phyloP scores from a whole-genome alignment of 192 early-diverging fungal species.

The Geranomyces michiganensis region DNA sequence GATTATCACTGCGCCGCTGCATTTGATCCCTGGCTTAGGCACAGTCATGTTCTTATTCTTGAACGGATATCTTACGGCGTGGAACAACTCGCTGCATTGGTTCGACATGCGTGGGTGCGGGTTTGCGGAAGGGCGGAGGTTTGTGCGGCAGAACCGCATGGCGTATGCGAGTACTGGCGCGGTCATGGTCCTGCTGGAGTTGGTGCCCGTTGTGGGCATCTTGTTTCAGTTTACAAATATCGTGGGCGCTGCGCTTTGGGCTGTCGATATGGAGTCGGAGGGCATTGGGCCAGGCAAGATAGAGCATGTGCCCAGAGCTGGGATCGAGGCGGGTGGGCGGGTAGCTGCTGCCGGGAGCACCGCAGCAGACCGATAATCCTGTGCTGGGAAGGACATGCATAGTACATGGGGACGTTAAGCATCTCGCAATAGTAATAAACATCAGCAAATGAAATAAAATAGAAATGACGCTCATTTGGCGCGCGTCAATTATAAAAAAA shows the following conservation, averaged over 20 bases:
- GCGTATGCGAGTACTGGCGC: constrained; percentile 30
- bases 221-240: constrained; percentile 74
- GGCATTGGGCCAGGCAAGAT: constrained; percentile 26
- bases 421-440: no score
- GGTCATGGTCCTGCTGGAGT: constrained; percentile 61
- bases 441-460: no score
- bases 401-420: no score
- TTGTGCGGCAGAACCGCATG: constrained; percentile 17
- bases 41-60: constrained; percentile 45
- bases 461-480: no score
- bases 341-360: no score
- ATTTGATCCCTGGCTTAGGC: constrained; percentile 60
- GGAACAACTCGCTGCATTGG: constrained; percentile 31
- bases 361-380: no score
- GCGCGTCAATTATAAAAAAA: no score
- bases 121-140: constrained; percentile 15
- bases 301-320: no score
- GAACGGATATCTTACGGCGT: constrained; percentile 33
- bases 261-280: constrained; percentile 61
- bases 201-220: constrained; percentile 61
- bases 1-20: constrained; percentile 59
- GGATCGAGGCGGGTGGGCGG: no score
- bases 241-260: constrained; percentile 67
- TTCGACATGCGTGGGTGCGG: constrained; percentile 27
- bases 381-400: no score